phyloP scores from a whole-genome alignment of 306 rosid species.

The Cyclanthera cordifolia region DNA sequence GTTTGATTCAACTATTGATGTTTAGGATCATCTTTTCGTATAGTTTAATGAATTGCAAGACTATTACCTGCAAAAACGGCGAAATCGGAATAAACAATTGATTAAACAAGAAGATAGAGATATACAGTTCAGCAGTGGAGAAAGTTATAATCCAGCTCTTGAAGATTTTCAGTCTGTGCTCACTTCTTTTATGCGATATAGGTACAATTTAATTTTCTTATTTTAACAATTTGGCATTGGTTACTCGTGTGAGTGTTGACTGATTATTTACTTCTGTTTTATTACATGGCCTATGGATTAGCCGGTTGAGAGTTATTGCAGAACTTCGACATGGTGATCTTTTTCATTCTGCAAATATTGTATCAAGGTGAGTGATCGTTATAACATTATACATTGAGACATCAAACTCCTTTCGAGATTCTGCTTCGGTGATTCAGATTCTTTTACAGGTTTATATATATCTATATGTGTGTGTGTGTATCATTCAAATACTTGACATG shows the following conservation, averaged over 20 bases:
- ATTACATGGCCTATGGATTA: slow-evolving; percentile 24
- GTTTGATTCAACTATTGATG: not conserved
- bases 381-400: not conserved
- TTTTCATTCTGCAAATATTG: slow-evolving; percentile 74
- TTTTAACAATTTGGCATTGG: not conserved
- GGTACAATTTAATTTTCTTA: slow-evolving; percentile 27
- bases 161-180: slow-evolving; percentile 74
- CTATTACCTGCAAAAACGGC: slow-evolving; percentile 74
- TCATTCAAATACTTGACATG: not conserved
- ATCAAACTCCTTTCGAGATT: not conserved
- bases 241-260: not conserved
- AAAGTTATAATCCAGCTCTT: slow-evolving; percentile 65
- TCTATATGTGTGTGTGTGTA: no score
- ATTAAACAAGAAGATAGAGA: slow-evolving; percentile 41
- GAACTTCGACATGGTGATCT: slow-evolving; percentile 79
- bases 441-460: not conserved
- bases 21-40: not conserved
- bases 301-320: slow-evolving; percentile 78
- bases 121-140: slow-evolving; percentile 27
- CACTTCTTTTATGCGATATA: slow-evolving; percentile 63
- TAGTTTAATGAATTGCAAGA: slow-evolving; percentile 75
- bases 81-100: slow-evolving; percentile 36
- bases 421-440: not conserved
- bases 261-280: slow-evolving; percentile 9
- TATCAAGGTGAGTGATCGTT: slow-evolving; percentile 52